phyloP scores from a whole-genome alignment of 441 rosid species.

The Pelargonium fulgidum region DNA sequence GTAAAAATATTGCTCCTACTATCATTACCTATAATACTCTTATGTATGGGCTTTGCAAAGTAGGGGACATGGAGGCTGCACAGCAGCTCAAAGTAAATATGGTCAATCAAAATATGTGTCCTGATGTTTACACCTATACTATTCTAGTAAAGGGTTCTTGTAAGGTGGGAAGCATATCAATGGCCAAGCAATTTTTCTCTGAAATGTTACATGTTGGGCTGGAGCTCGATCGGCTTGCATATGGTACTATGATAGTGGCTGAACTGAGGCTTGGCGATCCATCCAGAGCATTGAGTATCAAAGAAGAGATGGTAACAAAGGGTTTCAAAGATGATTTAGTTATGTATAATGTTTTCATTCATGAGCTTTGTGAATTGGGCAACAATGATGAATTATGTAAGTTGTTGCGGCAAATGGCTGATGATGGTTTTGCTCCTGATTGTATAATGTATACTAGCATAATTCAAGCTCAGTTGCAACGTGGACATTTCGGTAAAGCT shows the following conservation, averaged over 20 bases:
- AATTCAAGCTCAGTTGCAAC: slow-evolving; percentile 46
- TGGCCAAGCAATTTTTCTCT: slow-evolving; percentile 40
- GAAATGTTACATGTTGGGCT: slow-evolving; percentile 57
- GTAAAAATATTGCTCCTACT: slow-evolving; percentile 36
- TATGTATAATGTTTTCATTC: slow-evolving; percentile 48
- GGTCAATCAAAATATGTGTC: slow-evolving; percentile 38
- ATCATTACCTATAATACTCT: slow-evolving; percentile 57
- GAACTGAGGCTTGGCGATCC: slow-evolving; percentile 47
- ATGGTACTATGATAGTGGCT: slow-evolving; percentile 40
- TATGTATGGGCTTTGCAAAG: slow-evolving; percentile 59
- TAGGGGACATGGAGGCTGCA: slow-evolving; percentile 46
- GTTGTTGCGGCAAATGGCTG: slow-evolving; percentile 42
- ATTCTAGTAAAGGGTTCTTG: slow-evolving; percentile 51
- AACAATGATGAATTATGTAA: slow-evolving; percentile 37
- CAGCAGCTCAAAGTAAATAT: slow-evolving; percentile 54
- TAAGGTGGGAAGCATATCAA: slow-evolving; percentile 41
- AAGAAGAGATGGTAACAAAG: slow-evolving; percentile 52
- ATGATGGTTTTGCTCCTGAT: slow-evolving; percentile 48
- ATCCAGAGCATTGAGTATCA: slow-evolving; percentile 40
- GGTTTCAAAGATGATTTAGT: slow-evolving; percentile 45
- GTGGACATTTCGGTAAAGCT: slow-evolving; percentile 42
- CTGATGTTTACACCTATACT: slow-evolving; percentile 62
- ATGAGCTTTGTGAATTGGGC: slow-evolving; percentile 44
- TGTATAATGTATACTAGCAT: slow-evolving; percentile 57
- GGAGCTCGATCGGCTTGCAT: slow-evolving; percentile 47